Evolutionary conservation across 345 rosid species (phyloP), one percentile per base, ranked within the genome.

Genomic region (Tarenaya hassleriana): DNA sequence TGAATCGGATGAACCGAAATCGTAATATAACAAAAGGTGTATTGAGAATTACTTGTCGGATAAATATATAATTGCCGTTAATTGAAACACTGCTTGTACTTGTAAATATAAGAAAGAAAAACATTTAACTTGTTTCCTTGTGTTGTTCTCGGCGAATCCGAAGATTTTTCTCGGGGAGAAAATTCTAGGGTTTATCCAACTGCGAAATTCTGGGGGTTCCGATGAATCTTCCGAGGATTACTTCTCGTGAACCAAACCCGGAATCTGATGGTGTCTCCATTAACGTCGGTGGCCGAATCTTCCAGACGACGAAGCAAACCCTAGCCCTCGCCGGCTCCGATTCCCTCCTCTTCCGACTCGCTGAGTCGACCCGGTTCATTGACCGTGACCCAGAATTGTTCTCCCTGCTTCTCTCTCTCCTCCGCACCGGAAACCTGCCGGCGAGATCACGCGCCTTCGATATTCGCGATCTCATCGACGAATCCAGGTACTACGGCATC

Each of bases 361-460:
- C 75, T 8, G 75, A 76, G 20, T 49, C 84, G 0, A 65, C 67
- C 63, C 78, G 51, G 8, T 92, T 88, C 73, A 21, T 94, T 47
- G 99, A 94, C 74, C 69, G 99, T 4, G 97, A 88, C 61, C 99
- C 99, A 4, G 89, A 69, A 41, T 56, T 81, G 32, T 94, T 88
- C 77, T 74, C 94, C 24, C 37, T 82, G 52, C 67, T 88, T 47
- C 81, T 92, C 49, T 92, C 84, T 21, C 71, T 94, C 21, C 73
- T 94, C 43, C 78, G 97, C 10, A 79, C 95, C 0, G 94, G 99
- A 4, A 76, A 71, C 48, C 52, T 94, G 4, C 97, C 95, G 6
- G 80, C 95, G 5, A 81, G 76, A 64, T 86, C 87, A 16, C 73
- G 65, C 54, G 53, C 73, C 39, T 74, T 79, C 41, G 85, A 81